Evolutionary conservation across 2,329 filamentous ascomycete genomes (phyloP), one percentile per base, ranked within the genome.

Genomic region (Colletotrichum tofieldiae): DNA sequence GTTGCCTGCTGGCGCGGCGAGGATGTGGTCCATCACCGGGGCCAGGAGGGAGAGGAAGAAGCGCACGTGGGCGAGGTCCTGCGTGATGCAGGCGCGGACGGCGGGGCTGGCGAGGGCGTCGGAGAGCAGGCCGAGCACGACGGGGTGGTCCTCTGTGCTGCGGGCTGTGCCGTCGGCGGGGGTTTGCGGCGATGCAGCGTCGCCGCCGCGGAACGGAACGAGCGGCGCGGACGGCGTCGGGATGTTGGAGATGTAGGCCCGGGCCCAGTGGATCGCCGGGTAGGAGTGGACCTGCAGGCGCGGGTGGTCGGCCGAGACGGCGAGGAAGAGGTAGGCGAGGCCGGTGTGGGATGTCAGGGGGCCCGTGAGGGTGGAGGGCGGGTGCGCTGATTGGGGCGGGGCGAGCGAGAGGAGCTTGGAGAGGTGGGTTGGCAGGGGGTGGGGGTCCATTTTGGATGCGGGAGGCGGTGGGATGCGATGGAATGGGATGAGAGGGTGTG

Each of bases 291-390:
- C 79, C 12, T 78, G 74, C 1, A 89, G 73, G 47, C 84, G 77
- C 0, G 88, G 86, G 32, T 86, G 82, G 2, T 78, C 72, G 2
- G 78, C 77, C 7, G 85, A 87, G 3, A 90, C 80, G 11, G 82
- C 81, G 29, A 88, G 84, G 78, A 91, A 88, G 12, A 91, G 81
- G 73, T 88, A 88, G 5, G 87, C 86, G n/a, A 89, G 80, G 18
- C 87, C 86, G 2, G 87, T 90, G 20, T 88, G 88, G 1, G 88
- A 89, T 2, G 79, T 81, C 75, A 86, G 88, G 16, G 91, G 77
- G 0, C 89, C 89, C n/a, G 83, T 81, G 16, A 86, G 78, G 18
- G 79, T 73, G 14, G 77, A 77, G 16, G 76, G 76, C 8, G 77
- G 70, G 66, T 86, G 85, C 3, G 76, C 71, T 18, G 78, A 73